phyloP scores from a whole-genome alignment of 495 filamentous ascomycete species.

The Penicillium cosmopolitanum region DNA sequence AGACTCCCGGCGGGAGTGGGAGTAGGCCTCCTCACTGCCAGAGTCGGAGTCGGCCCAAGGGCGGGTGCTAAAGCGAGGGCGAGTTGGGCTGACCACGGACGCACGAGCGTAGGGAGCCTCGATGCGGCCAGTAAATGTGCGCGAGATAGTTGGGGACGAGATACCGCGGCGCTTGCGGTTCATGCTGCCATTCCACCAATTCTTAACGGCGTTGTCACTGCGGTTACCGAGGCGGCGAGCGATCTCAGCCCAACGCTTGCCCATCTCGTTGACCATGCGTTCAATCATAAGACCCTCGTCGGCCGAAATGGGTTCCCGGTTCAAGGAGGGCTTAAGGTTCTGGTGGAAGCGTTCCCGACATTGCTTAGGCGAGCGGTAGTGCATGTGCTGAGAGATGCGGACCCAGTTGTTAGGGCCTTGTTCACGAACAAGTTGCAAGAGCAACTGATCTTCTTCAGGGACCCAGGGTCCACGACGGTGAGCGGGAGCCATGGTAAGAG shows the following conservation, averaged over 20 bases:
- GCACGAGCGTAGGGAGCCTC: constrained; percentile 47
- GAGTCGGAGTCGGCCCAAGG: constrained; percentile 42
- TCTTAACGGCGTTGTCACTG: constrained; percentile 98
- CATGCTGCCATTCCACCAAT: constrained; percentile 98
- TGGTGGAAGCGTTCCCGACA: constrained; percentile 95
- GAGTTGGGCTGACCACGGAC: constrained; percentile 37
- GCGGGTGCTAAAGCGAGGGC: constrained; percentile 39
- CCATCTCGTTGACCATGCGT: constrained; percentile 76
- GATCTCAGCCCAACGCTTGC: constrained; percentile 95
- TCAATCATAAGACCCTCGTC: constrained; percentile 88
- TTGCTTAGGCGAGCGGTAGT: constrained; percentile 87
- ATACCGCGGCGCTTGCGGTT: constrained; percentile 67
- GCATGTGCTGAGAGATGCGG: constrained; percentile 75
- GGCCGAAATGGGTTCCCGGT: constrained; percentile 87
- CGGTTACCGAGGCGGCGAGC: constrained; percentile 82
- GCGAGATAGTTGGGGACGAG: constrained; percentile 42
- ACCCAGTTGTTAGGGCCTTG: constrained; percentile 94
- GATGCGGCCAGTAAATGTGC: constrained; percentile 45
- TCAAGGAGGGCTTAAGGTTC: constrained; percentile 88
- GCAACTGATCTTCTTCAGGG: constrained; percentile 72
- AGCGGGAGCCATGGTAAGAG: constrained; percentile 45
- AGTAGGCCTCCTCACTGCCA: constrained; percentile 16
- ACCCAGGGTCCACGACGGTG: constrained; percentile 91
- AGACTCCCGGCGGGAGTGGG: constrained; percentile 35
- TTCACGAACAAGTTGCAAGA: constrained; percentile 72